Conservation (phyloP, 2,329 filamentous ascomycete species). For the Hypoxylon sp. region DNA sequence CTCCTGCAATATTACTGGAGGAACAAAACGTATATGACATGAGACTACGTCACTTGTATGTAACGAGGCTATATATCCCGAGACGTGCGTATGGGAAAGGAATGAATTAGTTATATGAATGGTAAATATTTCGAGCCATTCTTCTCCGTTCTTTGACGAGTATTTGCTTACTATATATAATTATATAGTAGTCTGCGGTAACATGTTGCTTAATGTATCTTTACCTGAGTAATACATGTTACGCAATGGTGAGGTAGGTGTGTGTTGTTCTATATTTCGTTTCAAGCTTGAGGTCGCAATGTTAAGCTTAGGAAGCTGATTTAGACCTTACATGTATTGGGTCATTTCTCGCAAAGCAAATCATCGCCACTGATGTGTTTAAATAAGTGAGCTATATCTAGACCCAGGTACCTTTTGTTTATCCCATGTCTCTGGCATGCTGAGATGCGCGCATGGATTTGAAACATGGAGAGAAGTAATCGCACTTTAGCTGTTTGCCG, state of each 20-base stretch:
- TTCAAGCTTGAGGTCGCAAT: neutral
- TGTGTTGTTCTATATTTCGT: neutral
- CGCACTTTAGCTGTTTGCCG: neutral
- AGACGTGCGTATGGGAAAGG: neutral
- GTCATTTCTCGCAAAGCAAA: neutral
- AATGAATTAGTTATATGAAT: neutral
- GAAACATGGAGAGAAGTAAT: neutral
- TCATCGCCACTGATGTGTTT: neutral
- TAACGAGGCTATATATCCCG: neutral
- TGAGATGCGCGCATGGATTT: constrained; percentile 12
- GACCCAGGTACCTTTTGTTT: constrained; percentile 5
- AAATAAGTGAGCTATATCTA: constrained; percentile 6
- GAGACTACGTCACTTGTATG: constrained; percentile 3
- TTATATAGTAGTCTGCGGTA: too few relatives aligned
- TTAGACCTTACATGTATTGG: neutral
- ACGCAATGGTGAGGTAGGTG: neutral
- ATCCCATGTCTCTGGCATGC: constrained; percentile 1
- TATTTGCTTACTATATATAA: too few relatives aligned
- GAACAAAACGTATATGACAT: neutral
- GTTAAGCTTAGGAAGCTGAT: neutral
- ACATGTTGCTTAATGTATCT: neutral
- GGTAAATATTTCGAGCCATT: neutral
- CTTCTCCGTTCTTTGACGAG: neutral
- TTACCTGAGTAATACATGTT: neutral
- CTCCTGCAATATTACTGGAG: neutral